Base-by-base conservation (phyloP, 192 early-diverging fungal genomes). In the Physocladia obscura region DNA sequence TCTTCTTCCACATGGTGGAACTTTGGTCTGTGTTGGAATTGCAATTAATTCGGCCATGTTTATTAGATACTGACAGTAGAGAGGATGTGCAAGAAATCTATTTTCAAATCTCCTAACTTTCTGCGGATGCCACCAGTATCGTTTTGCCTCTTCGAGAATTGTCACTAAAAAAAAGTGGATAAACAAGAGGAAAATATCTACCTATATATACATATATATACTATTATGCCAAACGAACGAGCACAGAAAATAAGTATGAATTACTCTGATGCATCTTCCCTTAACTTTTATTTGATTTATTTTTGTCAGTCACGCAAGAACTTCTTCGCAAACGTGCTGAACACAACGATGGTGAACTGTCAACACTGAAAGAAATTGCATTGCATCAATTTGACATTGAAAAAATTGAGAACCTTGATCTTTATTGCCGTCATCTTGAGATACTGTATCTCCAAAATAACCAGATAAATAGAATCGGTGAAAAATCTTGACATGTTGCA, bases 301-400 rank as follows among this genome's bases (percentile, higher is more conserved):
- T 21, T 21, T n/a, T n/a, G n/a, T n/a, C n/a, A 49, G 49, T 49
- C 49, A 65, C 63, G 35, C 63, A 82, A 54, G 69, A 79, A 61
- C 77, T 87, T 3, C 73, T 87, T 30, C 74, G 74, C 19, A 70
- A 73, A 60, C 62, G 85, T 31, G 51, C 86, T 3, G 86, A 87
- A 60, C 86, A 87, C 76, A 87, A 87, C 56, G 84, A 87, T 52
- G 84, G 84, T 38, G 84, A 86, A 47, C 70, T 87, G 17, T 80
- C 84, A 21, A 74, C 84, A 0, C 74, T 87, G 36, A 69, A 68
- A 37, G 86, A 87, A 67, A 73, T 87, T 11, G 76, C 86, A 8
- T 73, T 87, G 31, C 86, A 87, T 65, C 86, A 87, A 62, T 86
- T 81, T 60, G 86, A 86, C 63, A 80, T 87, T 37, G 86, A 86